These are phyloP conservation scores for Austroboletus festivus DNA, from an alignment of 768 basidiomycete species.

Conservation along the genomic window DNA sequence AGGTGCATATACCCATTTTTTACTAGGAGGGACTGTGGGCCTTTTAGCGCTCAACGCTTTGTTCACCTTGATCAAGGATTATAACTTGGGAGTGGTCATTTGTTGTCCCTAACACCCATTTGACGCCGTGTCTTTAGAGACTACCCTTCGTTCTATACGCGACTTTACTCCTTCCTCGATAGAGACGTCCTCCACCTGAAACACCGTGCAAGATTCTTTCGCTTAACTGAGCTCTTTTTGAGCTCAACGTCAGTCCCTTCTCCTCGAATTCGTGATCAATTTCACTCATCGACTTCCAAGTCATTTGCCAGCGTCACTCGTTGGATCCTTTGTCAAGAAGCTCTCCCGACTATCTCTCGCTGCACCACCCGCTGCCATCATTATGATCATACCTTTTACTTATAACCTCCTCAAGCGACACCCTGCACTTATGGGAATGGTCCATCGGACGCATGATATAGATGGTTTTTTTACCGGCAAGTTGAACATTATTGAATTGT, in stretches of 20 bases:
- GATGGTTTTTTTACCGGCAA: slow-evolving; percentile 36
- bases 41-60: slow-evolving; percentile 88
- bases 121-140: slow-evolving; percentile 52
- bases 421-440: slow-evolving; percentile 89
- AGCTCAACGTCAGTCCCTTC: slow-evolving; percentile 74
- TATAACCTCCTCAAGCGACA: slow-evolving; percentile 94
- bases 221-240: slow-evolving; percentile 86
- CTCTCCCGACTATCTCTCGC: slow-evolving; percentile 78
- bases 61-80: slow-evolving; percentile 86
- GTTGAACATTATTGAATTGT: slow-evolving; percentile 1
- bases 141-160: slow-evolving; percentile 92
- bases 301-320: slow-evolving; percentile 84
- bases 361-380: slow-evolving; percentile 86
- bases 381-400: slow-evolving; percentile 88
- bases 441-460: slow-evolving; percentile 60
- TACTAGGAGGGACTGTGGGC: slow-evolving; percentile 74
- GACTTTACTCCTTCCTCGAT: slow-evolving; percentile 87
- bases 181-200: slow-evolving; percentile 86
- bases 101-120: background rate
- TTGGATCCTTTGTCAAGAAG: slow-evolving; percentile 94
- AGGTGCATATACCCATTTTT: slow-evolving; percentile 1
- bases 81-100: slow-evolving; percentile 72
- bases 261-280: background rate
- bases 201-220: slow-evolving; percentile 92
- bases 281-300: slow-evolving; percentile 37